Percentiles rank a stretch among this genome's conserved stretches.
Evolutionary conservation across 345 rosid genomes (phyloP).

Genomic region (Rhodomyrtus tomentosa): DNA sequence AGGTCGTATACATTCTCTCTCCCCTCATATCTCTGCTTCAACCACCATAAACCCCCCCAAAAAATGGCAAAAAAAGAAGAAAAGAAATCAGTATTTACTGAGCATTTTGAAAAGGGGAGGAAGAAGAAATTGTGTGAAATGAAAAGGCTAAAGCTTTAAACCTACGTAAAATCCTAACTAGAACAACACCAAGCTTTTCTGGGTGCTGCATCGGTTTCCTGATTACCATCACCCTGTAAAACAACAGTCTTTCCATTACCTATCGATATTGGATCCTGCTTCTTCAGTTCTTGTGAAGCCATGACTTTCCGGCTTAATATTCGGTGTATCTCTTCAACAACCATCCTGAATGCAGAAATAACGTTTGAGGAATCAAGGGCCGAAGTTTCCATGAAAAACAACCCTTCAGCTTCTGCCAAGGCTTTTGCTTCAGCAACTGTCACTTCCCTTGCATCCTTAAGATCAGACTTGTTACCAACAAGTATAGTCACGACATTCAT

Average conservation of each 20-base stretch:
- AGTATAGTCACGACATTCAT: slow-evolving; percentile 94
- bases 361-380: slow-evolving; percentile 95
- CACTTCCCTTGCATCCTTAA: slow-evolving; percentile 88
- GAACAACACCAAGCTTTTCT: slow-evolving; percentile 61
- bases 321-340: slow-evolving; percentile 82
- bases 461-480: slow-evolving; percentile 89
- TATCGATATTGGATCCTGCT: slow-evolving; percentile 48
- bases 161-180: slow-evolving; percentile 10
- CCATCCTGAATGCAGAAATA: slow-evolving; percentile 79
- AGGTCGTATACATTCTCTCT: background rate
- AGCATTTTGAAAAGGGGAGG: background rate
- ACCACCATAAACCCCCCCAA: background rate
- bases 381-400: slow-evolving; percentile 92
- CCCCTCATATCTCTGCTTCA: background rate
- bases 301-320: slow-evolving; percentile 88
- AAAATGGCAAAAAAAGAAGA: background rate
- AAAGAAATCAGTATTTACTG: background rate
- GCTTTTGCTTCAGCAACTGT: slow-evolving; percentile 74
- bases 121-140: background rate
- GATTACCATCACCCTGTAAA: slow-evolving; percentile 23
- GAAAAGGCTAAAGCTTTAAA: background rate
- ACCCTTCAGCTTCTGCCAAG: slow-evolving; percentile 79
- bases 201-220: slow-evolving; percentile 9
- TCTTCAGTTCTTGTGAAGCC: slow-evolving; percentile 60
- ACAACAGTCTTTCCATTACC: slow-evolving; percentile 68